Evolutionary conservation across 768 basidiomycete species (phyloP), one percentile per base, ranked within the genome.

Genomic region (Tephrocybe sp.): DNA sequence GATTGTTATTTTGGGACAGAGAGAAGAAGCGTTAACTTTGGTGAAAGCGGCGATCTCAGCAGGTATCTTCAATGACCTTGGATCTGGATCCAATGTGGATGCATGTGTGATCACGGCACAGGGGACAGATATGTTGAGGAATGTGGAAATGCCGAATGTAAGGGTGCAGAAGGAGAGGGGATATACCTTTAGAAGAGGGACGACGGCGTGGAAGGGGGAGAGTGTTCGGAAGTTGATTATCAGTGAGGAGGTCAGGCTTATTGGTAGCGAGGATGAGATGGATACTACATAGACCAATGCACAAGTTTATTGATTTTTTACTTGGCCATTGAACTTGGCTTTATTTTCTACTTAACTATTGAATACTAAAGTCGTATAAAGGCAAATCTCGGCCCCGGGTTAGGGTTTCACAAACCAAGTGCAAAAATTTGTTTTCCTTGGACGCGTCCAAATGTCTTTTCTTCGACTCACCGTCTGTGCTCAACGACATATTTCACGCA

Each of bases 1-100:
- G 36, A 22, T 51, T 1, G 43, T 30, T 11, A 16, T 50, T 13
- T 19, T 18, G n/a, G n/a, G n/a, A 30, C 67, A 95, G 89, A 81
- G 89, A 32, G 79, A 82, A 34, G 86, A 88, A 21, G 96, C 93
- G 2, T 80, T 98, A 41, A 72, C 74, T 5, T 77, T 98, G 16
- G 94, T 98, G 30, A 83, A 87, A 49, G 77, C 83, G 31, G 95
- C 97, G 38, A 85, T 99, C 60, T 84, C 88, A 19, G 90, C 92
- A 2, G 97, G 97, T 79, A 95, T 99, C 65, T 98, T 97, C 82
- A 98, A 99, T 74, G 97, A 99, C 74, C 83, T 98, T 27, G 97
- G 97, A 3, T 98, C 96, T 1, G 97, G 97, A 35, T 94, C 92
- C n/a, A 98, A 99, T 65, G 83, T 98, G 60, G 97, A 99, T 67